Evolutionary conservation across 352 stramenopile species (phyloP).

Genomic region (Phytophthora pseudosyringae): DNA sequence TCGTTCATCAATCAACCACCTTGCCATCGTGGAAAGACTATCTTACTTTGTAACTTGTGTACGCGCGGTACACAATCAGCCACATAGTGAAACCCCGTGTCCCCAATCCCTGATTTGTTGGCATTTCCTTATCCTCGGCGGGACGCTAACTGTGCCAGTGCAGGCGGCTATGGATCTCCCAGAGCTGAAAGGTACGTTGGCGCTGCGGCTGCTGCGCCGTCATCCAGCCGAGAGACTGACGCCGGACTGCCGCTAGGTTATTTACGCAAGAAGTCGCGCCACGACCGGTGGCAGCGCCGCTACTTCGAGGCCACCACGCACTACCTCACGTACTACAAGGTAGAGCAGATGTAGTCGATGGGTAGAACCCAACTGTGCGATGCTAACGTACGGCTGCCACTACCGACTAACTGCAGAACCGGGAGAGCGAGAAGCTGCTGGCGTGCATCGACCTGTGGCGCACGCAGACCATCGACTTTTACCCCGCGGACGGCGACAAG

Average conservation of each 20-base stretch:
- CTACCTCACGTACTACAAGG: constrained; percentile 99
- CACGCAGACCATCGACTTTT: constrained; percentile 82
- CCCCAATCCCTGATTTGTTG: constrained; percentile 16
- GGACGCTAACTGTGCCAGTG: constrained; percentile 10
- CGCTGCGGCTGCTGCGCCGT: not conserved
- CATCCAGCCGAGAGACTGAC: constrained; percentile 2
- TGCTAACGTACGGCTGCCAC: not conserved
- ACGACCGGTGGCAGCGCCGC: constrained; percentile 95
- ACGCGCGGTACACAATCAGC: constrained; percentile 2
- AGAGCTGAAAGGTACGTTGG: constrained; percentile 77
- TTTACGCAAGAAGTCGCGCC: constrained; percentile 93
- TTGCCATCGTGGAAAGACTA: not conserved
- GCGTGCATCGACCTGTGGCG: constrained; percentile 90
- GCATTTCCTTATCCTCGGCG: constrained; percentile 20
- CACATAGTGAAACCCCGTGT: constrained; percentile 13
- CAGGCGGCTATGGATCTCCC: constrained; percentile 66
- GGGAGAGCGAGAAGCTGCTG: constrained; percentile 86
- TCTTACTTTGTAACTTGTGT: constrained; percentile 11
- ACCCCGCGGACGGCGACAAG: constrained; percentile 53
- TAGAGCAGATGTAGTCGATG: constrained; percentile 22
- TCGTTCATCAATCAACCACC: constrained; percentile 2
- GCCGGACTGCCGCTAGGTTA: constrained; percentile 63
- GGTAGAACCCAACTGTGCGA: not conserved
- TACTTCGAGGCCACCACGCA: constrained; percentile 99
- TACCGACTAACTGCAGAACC: constrained; percentile 50